Percentiles rank a stretch among this genome's conserved stretches.
phyloP scores from a whole-genome alignment of 2,329 filamentous ascomycete species.

The Botrytis aclada region DNA sequence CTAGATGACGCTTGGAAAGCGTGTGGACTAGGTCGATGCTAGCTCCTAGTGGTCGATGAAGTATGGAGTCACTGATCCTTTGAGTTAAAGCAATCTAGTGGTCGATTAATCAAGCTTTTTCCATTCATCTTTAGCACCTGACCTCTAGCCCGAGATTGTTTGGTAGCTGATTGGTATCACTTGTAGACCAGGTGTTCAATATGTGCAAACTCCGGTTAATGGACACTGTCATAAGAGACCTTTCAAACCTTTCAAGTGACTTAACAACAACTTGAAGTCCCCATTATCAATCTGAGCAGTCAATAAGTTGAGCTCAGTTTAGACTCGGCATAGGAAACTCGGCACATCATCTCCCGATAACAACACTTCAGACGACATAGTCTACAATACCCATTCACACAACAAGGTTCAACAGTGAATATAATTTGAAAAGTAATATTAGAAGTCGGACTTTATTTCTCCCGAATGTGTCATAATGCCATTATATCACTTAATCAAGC shows the following conservation, averaged over 20 bases:
- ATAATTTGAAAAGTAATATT: neutral
- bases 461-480: neutral
- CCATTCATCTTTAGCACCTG: neutral
- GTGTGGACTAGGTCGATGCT: neutral
- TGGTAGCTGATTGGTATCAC: neutral
- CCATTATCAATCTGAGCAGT: neutral
- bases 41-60: neutral
- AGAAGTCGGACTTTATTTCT: neutral
- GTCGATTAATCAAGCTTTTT: neutral
- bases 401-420: neutral
- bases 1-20: neutral
- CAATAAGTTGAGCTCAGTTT: neutral
- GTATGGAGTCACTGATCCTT: neutral
- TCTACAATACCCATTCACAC: neutral
- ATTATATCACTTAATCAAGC: neutral
- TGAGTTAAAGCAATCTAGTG: neutral
- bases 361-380: neutral
- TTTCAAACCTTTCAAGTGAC: neutral
- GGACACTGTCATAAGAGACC: neutral
- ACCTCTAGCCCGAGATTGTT: neutral
- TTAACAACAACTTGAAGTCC: neutral
- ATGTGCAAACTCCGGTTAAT: rapidly evolving
- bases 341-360: neutral
- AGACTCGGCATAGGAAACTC: neutral
- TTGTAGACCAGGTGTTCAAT: neutral